These are phyloP conservation scores for Puccinia horiana DNA, from an alignment of 1,284 basidiomycete genomes.

Conservation along the genomic window DNA sequence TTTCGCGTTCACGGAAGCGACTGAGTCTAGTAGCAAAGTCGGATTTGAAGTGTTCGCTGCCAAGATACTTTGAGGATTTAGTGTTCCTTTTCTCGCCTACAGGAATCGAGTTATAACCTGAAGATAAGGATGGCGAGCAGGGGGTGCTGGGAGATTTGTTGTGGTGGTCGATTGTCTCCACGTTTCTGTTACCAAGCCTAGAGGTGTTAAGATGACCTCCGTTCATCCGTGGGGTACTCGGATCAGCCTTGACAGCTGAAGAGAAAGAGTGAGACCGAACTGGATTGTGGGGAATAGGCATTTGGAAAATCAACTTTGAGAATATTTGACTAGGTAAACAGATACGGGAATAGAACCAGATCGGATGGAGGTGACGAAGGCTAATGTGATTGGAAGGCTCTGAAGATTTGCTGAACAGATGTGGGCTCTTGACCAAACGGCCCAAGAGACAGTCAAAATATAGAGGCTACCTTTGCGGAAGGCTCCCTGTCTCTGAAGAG, in stretches of 20 bases:
- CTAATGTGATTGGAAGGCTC: neutral
- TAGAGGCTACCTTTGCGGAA: no score
- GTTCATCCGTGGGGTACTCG: neutral
- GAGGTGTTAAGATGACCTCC: neutral
- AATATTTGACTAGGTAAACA: neutral
- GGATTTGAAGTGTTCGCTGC: slow-evolving; percentile 8
- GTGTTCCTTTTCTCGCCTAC: slow-evolving; percentile 1
- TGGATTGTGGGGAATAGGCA: neutral
- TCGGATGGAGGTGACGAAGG: neutral
- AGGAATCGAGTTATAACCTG: neutral
- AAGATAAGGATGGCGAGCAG: neutral
- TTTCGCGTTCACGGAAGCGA: neutral
- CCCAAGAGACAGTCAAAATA: no score
- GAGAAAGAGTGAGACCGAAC: neutral
- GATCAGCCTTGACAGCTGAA: neutral
- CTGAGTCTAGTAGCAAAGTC: slow-evolving; percentile 7
- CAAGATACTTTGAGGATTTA: slow-evolving; percentile 8
- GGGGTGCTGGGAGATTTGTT: neutral
- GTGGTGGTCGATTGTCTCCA: neutral
- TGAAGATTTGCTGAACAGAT: neutral
- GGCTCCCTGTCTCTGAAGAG: neutral
- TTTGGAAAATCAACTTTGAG: neutral
- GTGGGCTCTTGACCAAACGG: no score
- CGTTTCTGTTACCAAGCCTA: neutral
- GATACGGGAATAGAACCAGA: neutral